Conservation (phyloP, 176 grass and related monocot genomes). For the Eragrostis nindensis region DNA sequence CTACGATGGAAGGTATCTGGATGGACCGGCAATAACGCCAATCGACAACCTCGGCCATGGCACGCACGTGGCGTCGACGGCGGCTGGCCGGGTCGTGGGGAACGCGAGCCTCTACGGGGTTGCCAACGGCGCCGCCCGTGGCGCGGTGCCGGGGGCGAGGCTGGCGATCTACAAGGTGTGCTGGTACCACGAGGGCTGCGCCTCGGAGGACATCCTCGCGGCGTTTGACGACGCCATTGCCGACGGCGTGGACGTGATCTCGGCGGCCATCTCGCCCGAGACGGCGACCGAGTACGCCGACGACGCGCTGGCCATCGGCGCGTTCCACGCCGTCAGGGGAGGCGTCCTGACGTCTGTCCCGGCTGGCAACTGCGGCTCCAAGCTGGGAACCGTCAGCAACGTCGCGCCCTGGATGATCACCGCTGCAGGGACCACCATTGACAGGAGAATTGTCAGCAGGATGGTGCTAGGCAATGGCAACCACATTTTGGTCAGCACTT, state of each 20-base stretch:
- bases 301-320: background rate
- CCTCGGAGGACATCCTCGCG: constrained; percentile 38
- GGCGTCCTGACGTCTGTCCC: constrained; percentile 34
- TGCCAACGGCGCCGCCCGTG: constrained; percentile 33
- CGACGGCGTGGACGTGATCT: constrained; percentile 52
- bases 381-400: background rate
- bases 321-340: constrained; percentile 39
- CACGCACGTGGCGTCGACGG: constrained; percentile 49
- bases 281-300: rapidly evolving
- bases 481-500: background rate
- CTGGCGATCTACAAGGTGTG: constrained; percentile 55
- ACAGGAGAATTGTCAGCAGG: constrained; percentile 18
- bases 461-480: constrained; percentile 15
- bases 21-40: background rate
- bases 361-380: constrained; percentile 19
- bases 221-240: constrained; percentile 49
- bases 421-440: background rate
- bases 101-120: constrained; percentile 18
- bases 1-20: background rate
- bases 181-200: background rate
- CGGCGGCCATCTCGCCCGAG: background rate
- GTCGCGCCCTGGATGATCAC: constrained; percentile 36
- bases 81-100: background rate
- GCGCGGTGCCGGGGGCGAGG: constrained; percentile 30
- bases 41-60: constrained; percentile 36